Base-by-base conservation (phyloP, 257 asterid genomes). In the Gentiana dahurica region DNA sequence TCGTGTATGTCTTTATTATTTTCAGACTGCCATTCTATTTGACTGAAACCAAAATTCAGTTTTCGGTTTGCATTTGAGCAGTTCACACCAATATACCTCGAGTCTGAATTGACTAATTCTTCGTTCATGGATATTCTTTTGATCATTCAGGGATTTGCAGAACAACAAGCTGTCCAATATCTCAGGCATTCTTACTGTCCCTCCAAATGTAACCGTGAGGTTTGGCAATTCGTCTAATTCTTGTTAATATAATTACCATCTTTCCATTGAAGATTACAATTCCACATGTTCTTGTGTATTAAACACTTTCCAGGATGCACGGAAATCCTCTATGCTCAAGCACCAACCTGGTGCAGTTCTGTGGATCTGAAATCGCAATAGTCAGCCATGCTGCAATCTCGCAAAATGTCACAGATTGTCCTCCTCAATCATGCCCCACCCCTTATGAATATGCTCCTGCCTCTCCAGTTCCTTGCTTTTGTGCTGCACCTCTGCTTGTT, bases 401-500 rank as follows among this genome's bases (percentile, higher is more conserved):
- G 64, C 55, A 75, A 57, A 67, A 50, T 51, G 10, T 46, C 72
- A 65, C 46, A 34, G 57, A 6, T 34, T 89, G 97, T 64, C 65
- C 48, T 49, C 70, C 77, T 44, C 72, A 58, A 24, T 38, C 66
- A 35, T 92, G 99, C 72, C 95, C 95, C 32, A 70, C 63, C 3
- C 79, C 79, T 59, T 84, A 62, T 36, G 86, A 85, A 55, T 80
- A 81, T 52, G 80, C 82, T 51, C 81, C 94, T 24, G 61, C 79
- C 55, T 65, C 82, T 71, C 78, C 90, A 34, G 36, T 35, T 5
- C 36, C 61, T n/a, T 92, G 99, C 74, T 70, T 82, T 69, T 92
- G 99, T 71, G 85, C 90, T 55, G 89, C 69, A 51, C 99, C 99
- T 12, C 65, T 92, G 43, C 73, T 68, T 62, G 76, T 92, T 59